Conservation (phyloP, 805 yeast species). For the Myxozyma lipomycoides region DNA sequence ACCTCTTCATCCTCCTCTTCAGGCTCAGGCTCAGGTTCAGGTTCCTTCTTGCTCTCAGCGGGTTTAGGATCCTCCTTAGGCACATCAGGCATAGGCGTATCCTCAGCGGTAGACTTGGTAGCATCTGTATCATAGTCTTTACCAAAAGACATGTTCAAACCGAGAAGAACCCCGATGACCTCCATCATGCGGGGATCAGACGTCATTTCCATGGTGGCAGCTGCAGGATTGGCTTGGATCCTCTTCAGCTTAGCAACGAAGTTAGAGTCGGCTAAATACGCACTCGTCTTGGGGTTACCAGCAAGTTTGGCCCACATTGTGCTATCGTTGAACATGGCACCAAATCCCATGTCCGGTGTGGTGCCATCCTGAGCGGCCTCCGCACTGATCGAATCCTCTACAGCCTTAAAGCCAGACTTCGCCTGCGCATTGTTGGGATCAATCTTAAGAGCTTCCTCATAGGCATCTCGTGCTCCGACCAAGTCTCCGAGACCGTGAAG, state of each 20-base stretch:
- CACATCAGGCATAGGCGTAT: slow-evolving; percentile 32
- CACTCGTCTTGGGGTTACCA: slow-evolving; percentile 81
- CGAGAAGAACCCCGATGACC: slow-evolving; percentile 78
- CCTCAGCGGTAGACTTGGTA: slow-evolving; percentile 24
- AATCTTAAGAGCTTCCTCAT: slow-evolving; percentile 72
- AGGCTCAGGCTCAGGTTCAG: slow-evolving; percentile 33
- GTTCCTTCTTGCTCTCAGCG: slow-evolving; percentile 15
- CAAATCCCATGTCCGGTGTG: slow-evolving; percentile 70
- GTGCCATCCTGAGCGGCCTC: slow-evolving; percentile 44
- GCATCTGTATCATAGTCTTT: slow-evolving; percentile 30
- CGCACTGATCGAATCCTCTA: slow-evolving; percentile 54
- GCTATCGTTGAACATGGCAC: slow-evolving; percentile 76
- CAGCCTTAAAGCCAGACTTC: slow-evolving; percentile 69
- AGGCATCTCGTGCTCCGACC: slow-evolving; percentile 67
- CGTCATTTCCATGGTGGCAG: slow-evolving; percentile 64
- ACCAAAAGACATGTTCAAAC: slow-evolving; percentile 52
- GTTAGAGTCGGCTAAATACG: slow-evolving; percentile 79
- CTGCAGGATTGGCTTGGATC: slow-evolving; percentile 64
- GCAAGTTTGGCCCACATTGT: slow-evolving; percentile 68
- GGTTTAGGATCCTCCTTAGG: slow-evolving; percentile 33
- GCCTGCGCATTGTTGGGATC: slow-evolving; percentile 86
- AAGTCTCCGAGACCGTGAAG: slow-evolving; percentile 77
- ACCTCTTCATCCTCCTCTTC: slow-evolving; percentile 38
- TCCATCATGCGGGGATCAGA: slow-evolving; percentile 85
- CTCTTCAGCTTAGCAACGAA: slow-evolving; percentile 62